Percentiles rank a stretch among this genome's conserved stretches.
phyloP scores from a whole-genome alignment of 129 eudicot species.

The Lonicera japonica region DNA sequence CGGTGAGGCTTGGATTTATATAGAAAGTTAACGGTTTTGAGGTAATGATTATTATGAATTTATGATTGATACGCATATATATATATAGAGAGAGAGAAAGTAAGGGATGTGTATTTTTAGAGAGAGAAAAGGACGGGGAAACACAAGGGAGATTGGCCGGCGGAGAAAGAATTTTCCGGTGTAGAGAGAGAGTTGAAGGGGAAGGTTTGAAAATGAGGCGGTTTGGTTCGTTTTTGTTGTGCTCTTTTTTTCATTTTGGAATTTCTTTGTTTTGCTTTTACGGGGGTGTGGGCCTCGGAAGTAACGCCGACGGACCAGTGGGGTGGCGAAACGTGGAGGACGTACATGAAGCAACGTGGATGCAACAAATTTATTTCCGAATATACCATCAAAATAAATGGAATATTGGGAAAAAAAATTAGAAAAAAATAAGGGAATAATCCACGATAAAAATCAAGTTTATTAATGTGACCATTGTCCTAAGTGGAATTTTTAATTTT shows the following conservation, averaged over 20 bases:
- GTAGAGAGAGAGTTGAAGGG: neutral
- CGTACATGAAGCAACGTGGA: too few species aligned
- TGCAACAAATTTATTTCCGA: too few species aligned
- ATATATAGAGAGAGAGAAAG: neutral
- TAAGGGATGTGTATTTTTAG: neutral
- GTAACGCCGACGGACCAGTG: constrained; percentile 11
- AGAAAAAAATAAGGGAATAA: too few species aligned
- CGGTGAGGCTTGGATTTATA: too few species aligned
- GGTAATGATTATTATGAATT: constrained; percentile 16
- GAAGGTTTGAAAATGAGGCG: neutral
- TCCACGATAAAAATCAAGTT: too few species aligned
- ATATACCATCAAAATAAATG: too few species aligned
- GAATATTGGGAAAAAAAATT: too few species aligned
- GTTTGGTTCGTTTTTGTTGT: neutral
- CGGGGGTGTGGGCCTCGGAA: neutral
- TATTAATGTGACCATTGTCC: too few species aligned
- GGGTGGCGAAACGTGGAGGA: neutral
- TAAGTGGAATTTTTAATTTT: too few species aligned
- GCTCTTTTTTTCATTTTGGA: neutral
- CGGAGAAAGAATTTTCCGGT: constrained; percentile 5
- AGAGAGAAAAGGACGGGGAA: constrained; percentile 2
- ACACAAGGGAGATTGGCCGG: neutral
- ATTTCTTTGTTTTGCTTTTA: neutral
- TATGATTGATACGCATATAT: too few species aligned
- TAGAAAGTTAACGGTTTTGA: neutral